phyloP scores from a whole-genome alignment of 495 filamentous ascomycete genomes.

The Aspergillus nanangensis region DNA sequence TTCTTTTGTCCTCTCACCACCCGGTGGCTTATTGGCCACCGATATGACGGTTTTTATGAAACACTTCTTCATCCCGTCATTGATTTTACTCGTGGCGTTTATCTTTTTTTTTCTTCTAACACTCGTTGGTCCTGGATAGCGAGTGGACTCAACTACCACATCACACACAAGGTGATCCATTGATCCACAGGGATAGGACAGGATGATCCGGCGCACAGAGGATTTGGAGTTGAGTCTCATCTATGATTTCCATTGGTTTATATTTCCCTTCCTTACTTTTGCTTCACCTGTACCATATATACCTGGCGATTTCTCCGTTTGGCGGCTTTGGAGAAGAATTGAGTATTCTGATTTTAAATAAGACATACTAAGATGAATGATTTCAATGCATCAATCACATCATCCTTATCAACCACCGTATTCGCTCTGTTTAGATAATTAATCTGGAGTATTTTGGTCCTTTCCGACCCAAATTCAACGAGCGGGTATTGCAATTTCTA shows the following conservation, averaged over 20 bases:
- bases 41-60: background rate
- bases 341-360: no score
- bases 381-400: no score
- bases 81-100: background rate
- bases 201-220: no score
- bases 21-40: background rate
- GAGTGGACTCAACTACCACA: no score
- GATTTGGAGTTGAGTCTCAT: no score
- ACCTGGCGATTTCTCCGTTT: background rate
- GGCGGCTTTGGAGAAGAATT: background rate
- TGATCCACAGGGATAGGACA: no score
- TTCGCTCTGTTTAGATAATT: no score
- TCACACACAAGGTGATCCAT: no score
- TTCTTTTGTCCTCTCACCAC: background rate
- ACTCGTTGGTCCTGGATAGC: no score
- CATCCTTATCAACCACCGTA: no score
- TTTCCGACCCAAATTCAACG: background rate
- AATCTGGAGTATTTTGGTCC: no score
- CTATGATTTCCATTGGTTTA: slow-evolving; percentile 5
- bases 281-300: slow-evolving; percentile 8
- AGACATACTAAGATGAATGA: no score
- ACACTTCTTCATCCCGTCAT: background rate
- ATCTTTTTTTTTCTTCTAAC: slow-evolving; percentile 1
- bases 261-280: slow-evolving; percentile 7
- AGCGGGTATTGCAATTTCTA: slow-evolving; percentile 8